These are phyloP conservation scores for Podosphaera fusca DNA, from an alignment of 2,329 filamentous ascomycete species.

Conservation along the genomic window DNA sequence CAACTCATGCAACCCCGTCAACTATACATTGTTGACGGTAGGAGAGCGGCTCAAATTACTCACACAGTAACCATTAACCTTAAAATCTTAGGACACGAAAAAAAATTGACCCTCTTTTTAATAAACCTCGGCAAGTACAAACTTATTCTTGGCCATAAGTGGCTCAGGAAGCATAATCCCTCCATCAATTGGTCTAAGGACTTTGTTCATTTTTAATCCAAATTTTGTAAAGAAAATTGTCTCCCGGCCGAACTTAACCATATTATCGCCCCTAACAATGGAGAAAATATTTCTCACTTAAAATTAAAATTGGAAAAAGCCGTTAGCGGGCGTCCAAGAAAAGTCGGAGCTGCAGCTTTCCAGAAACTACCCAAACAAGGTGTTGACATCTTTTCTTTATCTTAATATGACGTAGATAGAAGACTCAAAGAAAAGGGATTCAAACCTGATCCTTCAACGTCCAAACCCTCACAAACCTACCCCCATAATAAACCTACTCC, in stretches of 20 bases:
- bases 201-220: neutral
- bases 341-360: neutral
- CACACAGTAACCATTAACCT: neutral
- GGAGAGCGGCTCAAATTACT: neutral
- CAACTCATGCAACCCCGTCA: neutral
- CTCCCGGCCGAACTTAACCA: neutral
- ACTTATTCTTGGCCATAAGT: neutral
- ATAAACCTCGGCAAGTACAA: no score
- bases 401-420: neutral
- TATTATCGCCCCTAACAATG: neutral
- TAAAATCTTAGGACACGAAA: neutral
- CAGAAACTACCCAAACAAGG: neutral
- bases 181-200: neutral
- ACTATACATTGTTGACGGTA: neutral
- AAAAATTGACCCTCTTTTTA: neutral
- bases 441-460: neutral
- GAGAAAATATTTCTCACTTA: neutral
- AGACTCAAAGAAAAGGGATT: neutral
- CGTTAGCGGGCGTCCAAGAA: neutral
- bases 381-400: neutral
- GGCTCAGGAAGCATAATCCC: neutral
- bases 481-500: neutral
- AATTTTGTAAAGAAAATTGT: neutral
- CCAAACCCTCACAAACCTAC: neutral
- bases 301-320: neutral